A percentile compares a stretch with the other conserved stretches of the same genome.
These are phyloP conservation scores for Diaporthe sp. DNA, from an alignment of 2,329 filamentous ascomycete species.

Conservation along the genomic window DNA sequence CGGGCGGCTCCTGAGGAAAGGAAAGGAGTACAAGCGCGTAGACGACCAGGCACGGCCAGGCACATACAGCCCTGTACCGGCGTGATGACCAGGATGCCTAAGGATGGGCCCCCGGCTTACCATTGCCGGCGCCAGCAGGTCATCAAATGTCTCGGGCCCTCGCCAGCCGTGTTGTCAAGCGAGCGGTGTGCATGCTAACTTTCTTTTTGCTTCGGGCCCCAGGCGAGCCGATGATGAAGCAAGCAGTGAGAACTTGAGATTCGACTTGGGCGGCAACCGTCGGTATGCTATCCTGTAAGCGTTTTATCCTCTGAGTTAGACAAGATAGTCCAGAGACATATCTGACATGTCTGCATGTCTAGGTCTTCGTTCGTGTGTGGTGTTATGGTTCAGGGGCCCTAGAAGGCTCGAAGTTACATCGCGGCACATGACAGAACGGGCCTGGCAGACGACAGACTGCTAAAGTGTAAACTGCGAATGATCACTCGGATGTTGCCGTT, in stretches of 20 bases:
- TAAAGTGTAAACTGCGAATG: slow-evolving; percentile 1
- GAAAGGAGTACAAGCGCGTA: slow-evolving; percentile 2
- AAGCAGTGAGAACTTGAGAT: not conserved
- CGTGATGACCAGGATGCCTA: not conserved
- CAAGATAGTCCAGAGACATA: not conserved
- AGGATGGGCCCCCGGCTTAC: too few relatives aligned
- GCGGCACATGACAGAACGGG: slow-evolving; percentile 10
- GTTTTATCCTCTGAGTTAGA: not conserved
- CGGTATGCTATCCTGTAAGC: not conserved
- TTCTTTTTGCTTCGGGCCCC: slow-evolving; percentile 8
- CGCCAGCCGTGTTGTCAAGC: slow-evolving; percentile 14
- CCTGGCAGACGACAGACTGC: not conserved
- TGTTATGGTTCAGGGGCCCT: not conserved
- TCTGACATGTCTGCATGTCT: not conserved
- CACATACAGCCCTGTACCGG: not conserved
- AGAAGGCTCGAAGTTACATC: slow-evolving; percentile 26
- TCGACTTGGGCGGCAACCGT: not conserved
- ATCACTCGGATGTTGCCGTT: slow-evolving; percentile 22
- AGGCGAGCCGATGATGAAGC: not conserved
- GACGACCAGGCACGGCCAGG: not conserved
- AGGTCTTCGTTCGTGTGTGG: not conserved
- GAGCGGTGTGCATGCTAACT: slow-evolving; percentile 23
- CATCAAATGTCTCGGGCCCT: slow-evolving; percentile 30
- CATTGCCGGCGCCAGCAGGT: slow-evolving; percentile 17
- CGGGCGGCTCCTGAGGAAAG: not conserved